These are phyloP conservation scores for Plasmodium inui DNA, from an alignment of 169 alveolate genomes.

Conservation along the genomic window DNA sequence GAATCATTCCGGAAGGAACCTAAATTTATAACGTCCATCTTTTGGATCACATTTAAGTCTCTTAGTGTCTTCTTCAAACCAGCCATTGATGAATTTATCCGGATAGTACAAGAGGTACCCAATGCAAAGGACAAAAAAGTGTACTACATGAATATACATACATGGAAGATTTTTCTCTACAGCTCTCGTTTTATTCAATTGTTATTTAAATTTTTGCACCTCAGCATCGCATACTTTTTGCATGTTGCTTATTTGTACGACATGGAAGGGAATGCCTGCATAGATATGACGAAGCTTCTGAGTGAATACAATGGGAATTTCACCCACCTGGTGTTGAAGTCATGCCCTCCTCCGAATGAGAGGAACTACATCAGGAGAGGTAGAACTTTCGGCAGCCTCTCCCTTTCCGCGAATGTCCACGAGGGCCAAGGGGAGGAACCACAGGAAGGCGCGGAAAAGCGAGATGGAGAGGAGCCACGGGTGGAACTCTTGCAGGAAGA, in stretches of 20 bases:
- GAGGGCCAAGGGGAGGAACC: neutral
- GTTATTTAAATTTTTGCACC: constrained; percentile 78
- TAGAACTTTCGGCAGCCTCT: neutral
- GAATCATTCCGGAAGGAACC: constrained; percentile 77
- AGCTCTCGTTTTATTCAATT: constrained; percentile 73
- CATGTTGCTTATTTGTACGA: constrained; percentile 75
- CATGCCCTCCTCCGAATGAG: constrained; percentile 64
- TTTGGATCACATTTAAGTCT: constrained; percentile 88
- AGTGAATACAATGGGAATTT: constrained; percentile 45
- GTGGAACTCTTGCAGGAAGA: neutral
- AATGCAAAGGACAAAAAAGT: constrained; percentile 77
- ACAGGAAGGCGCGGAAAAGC: neutral
- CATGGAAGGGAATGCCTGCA: constrained; percentile 34
- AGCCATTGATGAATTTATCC: constrained; percentile 81
- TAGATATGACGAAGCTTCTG: constrained; percentile 35
- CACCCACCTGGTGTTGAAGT: constrained; percentile 47
- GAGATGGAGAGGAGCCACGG: neutral
- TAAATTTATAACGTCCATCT: constrained; percentile 88
- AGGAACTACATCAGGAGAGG: neutral
- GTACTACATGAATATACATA: constrained; percentile 78
- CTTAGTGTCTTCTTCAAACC: constrained; percentile 87
- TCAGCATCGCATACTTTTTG: constrained; percentile 75
- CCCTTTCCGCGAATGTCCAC: neutral
- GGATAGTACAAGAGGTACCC: constrained; percentile 71
- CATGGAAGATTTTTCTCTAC: constrained; percentile 80